Evolutionary conservation across 306 rosid genomes (phyloP), one percentile per base, ranked within the genome.

Genomic region (Prosopis cineraria): DNA sequence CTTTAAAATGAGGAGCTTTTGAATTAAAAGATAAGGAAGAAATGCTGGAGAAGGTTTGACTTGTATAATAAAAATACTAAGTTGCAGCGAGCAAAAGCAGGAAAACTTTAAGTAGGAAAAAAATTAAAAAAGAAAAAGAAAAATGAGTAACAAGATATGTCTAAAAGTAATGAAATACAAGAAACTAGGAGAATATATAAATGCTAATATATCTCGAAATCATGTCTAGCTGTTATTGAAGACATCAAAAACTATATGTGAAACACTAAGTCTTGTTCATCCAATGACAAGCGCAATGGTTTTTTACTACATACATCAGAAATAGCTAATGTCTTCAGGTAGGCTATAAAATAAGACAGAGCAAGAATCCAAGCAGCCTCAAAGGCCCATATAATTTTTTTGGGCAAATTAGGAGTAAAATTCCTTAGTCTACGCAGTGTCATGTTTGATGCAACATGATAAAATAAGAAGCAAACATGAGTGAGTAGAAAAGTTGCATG

Each of bases 401-500:
- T 80, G 0, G 99, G 96, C 66, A 88, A 79, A 85, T 85, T 84
- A 62, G 97, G 89, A 55, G 77, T 79, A 74, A 74, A 85, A 91
- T 91, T 90, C 17, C 97, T 89, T n/a, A 96, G 81, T 81, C 97
- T 88, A 24, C 99, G 98, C 56, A 96, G 86, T 10, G 94, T 91
- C 85, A 93, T 87, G 89, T 93, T 96, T 1, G 98, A 93, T 40
- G 89, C 30, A 59, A 96, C 93, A 68, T 96, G 99, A 84, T 96
- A 96, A 85, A 96, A 96, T 66, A 90, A 89, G 87, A 96, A 96
- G 94, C 99, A 96, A 72, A 73, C 97, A 69, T 93, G 97, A 47
- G 99, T 81, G 66, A 96, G 98, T 84, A 96, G 91, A 79, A 96
- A 91, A 47, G 99, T 96, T 65, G 99, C 90, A 80, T 96, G 99